A percentile compares a stretch with the other conserved stretches of the same genome.
phyloP scores from a whole-genome alignment of 176 grass and related monocot species.

The Ensete glaucum region DNA sequence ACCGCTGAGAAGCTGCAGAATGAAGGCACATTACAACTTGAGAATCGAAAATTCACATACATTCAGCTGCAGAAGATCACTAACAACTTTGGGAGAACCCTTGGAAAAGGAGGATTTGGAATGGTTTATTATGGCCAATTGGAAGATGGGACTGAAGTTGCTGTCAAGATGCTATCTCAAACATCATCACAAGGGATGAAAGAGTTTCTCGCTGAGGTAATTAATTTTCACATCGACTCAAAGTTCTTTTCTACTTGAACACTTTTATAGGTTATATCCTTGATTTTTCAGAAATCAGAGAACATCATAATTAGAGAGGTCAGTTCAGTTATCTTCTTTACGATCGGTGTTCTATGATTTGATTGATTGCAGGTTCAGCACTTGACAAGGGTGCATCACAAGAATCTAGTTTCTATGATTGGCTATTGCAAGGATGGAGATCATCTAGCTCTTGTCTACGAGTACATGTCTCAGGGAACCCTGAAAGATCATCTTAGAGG shows the following conservation, averaged over 20 bases:
- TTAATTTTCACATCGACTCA: slow-evolving; percentile 9
- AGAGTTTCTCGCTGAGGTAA: slow-evolving; percentile 65
- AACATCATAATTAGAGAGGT: no score
- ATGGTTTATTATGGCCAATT: slow-evolving; percentile 47
- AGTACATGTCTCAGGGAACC: slow-evolving; percentile 40
- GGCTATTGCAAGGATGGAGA: slow-evolving; percentile 64
- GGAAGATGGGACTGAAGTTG: slow-evolving; percentile 53
- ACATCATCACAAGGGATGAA: slow-evolving; percentile 40
- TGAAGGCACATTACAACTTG: slow-evolving; percentile 7
- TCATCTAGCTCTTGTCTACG: slow-evolving; percentile 44
- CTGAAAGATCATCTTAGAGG: slow-evolving; percentile 38
- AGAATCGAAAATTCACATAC: slow-evolving; percentile 53
- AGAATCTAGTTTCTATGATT: slow-evolving; percentile 53
- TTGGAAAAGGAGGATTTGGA: slow-evolving; percentile 74
- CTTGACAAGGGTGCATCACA: slow-evolving; percentile 63
- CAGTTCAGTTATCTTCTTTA: not conserved
- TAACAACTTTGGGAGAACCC: slow-evolving; percentile 44
- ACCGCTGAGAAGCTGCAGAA: slow-evolving; percentile 9
- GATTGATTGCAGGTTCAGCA: slow-evolving; percentile 35
- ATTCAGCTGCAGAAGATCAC: slow-evolving; percentile 51
- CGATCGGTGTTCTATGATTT: not conserved
- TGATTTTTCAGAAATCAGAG: no score
- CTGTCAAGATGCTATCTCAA: slow-evolving; percentile 46
- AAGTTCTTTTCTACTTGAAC: not conserved
- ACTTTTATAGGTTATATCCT: no score